phyloP scores from a whole-genome alignment of 345 rosid genomes.

The Noccaea bulbosa region DNA sequence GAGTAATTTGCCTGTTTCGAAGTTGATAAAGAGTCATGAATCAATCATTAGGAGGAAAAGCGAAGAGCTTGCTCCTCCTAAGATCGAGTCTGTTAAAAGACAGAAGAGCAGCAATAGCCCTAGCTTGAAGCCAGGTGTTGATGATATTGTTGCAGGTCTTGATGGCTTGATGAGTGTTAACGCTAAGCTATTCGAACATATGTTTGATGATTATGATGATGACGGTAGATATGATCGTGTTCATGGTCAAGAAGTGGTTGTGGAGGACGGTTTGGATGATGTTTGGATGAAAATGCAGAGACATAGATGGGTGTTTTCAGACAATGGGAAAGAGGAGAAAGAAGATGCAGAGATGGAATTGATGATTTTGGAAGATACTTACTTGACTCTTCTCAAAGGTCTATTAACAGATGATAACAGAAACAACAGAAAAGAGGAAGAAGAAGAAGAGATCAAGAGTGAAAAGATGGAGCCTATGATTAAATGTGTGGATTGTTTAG shows the following conservation, averaged over 20 bases:
- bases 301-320: slow-evolving; percentile 29
- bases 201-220: slow-evolving; percentile 23
- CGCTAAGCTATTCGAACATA: slow-evolving; percentile 34
- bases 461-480: slow-evolving; percentile 28
- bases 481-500: slow-evolving; percentile 41
- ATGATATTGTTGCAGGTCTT: slow-evolving; percentile 48
- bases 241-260: slow-evolving; percentile 2
- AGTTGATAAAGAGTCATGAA: slow-evolving; percentile 70
- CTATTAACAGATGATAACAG: slow-evolving; percentile 33
- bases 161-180: slow-evolving; percentile 50
- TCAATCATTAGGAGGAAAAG: slow-evolving; percentile 57
- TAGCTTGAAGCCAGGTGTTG: slow-evolving; percentile 46
- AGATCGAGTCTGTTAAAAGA: slow-evolving; percentile 30
- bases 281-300: slow-evolving; percentile 51
- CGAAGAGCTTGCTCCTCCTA: slow-evolving; percentile 45
- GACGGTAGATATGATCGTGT: not conserved
- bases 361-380: slow-evolving; percentile 49
- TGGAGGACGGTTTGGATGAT: slow-evolving; percentile 47
- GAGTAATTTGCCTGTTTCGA: slow-evolving; percentile 48
- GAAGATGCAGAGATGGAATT: slow-evolving; percentile 48
- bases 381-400: slow-evolving; percentile 48
- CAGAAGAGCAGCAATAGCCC: slow-evolving; percentile 40
- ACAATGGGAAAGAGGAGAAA: slow-evolving; percentile 42
- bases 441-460: slow-evolving; percentile 37
- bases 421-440: slow-evolving; percentile 25